These are phyloP conservation scores for Melanomma pulvis-pyrius DNA, from an alignment of 495 filamentous ascomycete species.

Conservation along the genomic window DNA sequence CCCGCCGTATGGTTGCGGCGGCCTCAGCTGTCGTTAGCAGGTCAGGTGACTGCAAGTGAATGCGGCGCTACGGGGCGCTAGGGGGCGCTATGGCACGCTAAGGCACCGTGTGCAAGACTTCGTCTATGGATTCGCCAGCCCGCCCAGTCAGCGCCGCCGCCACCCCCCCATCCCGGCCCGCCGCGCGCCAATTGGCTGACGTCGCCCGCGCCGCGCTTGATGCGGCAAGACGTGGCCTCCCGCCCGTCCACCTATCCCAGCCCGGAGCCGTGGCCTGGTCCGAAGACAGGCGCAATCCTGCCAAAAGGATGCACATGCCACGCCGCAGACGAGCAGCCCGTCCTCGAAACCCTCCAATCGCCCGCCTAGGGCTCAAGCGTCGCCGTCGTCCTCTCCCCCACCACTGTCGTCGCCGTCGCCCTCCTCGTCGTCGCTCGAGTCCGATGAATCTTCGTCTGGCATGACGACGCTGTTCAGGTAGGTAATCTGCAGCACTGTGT, in stretches of 20 bases:
- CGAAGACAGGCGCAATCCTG: neutral
- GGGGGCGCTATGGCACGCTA: no score
- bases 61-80: neutral
- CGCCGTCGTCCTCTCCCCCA: slow-evolving; percentile 4
- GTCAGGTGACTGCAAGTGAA: neutral
- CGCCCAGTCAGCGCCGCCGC: neutral
- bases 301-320: neutral
- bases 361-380: neutral
- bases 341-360: neutral
- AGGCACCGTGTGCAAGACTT: neutral
- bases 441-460: slow-evolving; percentile 42
- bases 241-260: neutral
- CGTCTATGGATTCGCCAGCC: neutral
- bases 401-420: neutral
- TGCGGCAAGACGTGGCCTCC: neutral
- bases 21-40: neutral
- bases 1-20: no score
- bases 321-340: slow-evolving; percentile 10
- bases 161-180: neutral
- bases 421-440: slow-evolving; percentile 32
- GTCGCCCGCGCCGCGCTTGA: no score
- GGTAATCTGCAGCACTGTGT: slow-evolving; percentile 44
- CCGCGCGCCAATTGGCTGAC: no score
- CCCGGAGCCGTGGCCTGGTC: neutral
- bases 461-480: slow-evolving; percentile 53